Percentiles rank a stretch among this genome's conserved stretches.
These are phyloP conservation scores for Umbelopsis vinacea DNA, from an alignment of 192 early-diverging fungal species.

Conservation along the genomic window DNA sequence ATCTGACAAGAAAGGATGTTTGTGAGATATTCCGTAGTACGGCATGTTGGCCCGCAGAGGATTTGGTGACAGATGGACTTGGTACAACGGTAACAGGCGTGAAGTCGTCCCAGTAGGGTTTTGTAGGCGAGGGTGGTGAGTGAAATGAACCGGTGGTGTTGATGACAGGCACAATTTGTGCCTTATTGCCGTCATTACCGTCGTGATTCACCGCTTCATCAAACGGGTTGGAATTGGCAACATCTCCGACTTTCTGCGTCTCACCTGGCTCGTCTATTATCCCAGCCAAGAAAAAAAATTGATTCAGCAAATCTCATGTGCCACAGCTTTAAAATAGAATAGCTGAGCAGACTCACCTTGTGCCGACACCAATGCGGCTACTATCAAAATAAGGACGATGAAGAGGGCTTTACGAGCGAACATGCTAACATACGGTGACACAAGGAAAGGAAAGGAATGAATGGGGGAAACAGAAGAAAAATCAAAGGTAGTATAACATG, in stretches of 20 bases:
- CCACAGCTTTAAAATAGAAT: background rate
- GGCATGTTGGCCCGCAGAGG: background rate
- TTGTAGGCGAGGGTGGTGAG: background rate
- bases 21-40: too few relatives aligned
- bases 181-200: background rate
- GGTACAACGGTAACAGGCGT: background rate
- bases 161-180: too few relatives aligned
- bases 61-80: background rate
- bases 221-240: constrained; percentile 12
- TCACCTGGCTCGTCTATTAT: background rate
- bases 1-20: too few relatives aligned
- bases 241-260: background rate
- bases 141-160: background rate
- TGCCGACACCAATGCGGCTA: background rate
- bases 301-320: background rate
- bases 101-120: background rate
- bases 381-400: background rate
- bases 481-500: background rate
- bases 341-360: background rate
- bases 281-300: background rate
- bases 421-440: background rate
- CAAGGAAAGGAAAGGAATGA: background rate
- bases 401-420: background rate
- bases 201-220: constrained; percentile 3
- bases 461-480: background rate